A percentile compares a stretch with the other conserved stretches of the same genome.
Conservation (phyloP, 164 flowering plant genomes). For the Vitis riparia region DNA sequence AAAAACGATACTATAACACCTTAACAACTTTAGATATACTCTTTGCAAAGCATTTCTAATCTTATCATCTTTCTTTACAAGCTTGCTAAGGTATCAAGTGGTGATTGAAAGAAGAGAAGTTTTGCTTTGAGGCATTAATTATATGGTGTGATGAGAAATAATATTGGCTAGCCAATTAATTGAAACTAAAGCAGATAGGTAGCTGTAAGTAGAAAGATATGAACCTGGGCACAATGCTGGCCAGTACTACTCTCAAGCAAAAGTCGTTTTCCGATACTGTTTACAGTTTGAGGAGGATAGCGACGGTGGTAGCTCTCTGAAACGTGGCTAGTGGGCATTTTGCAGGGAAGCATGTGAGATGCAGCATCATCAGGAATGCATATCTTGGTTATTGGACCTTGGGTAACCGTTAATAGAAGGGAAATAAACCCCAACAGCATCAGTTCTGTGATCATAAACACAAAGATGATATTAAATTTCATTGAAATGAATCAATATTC, state of each 20-base stretch:
- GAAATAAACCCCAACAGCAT: slow-evolving; percentile 52
- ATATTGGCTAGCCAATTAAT: too few relatives aligned
- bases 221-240: slow-evolving; percentile 13
- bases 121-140: too few relatives aligned
- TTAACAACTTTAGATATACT: too few relatives aligned
- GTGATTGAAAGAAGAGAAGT: too few relatives aligned
- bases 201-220: background rate
- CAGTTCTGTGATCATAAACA: slow-evolving; percentile 27
- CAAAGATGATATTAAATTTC: background rate
- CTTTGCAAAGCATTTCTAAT: too few relatives aligned
- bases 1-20: too few relatives aligned
- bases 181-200: background rate
- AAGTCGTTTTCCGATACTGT: slow-evolving; percentile 17
- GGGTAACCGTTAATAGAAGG: slow-evolving; percentile 38
- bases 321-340: background rate
- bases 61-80: too few relatives aligned
- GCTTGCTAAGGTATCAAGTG: too few relatives aligned
- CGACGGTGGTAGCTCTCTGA: slow-evolving; percentile 1
- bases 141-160: too few relatives aligned
- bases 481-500: too few relatives aligned
- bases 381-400: slow-evolving; percentile 22
- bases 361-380: slow-evolving; percentile 25
- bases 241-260: slow-evolving; percentile 6
- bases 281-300: background rate
- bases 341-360: slow-evolving; percentile 39